Evolutionary conservation across 2,329 filamentous ascomycete species (phyloP), one percentile per base, ranked within the genome.

Genomic region (Tricladium varicosporioides): DNA sequence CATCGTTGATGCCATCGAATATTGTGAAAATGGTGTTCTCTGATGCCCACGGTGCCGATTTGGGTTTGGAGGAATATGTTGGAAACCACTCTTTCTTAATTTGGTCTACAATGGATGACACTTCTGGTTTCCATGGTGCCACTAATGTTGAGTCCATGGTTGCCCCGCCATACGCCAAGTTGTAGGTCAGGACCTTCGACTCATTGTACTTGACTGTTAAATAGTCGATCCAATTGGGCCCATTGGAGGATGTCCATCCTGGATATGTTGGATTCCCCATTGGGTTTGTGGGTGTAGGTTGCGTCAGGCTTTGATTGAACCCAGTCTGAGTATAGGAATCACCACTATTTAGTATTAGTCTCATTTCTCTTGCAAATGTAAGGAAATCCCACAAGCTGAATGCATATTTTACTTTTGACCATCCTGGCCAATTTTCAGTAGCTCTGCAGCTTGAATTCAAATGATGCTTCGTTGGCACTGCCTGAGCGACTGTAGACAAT

Each of bases 1-100:
- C 74, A 58, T 82, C 80, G 53, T 83, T 83, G 57, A 83, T 79
- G 1, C 80, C 80, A 19, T 83, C 81, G 73, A 80, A 83, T 49
- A 58, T 54, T 1, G 60, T 59, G 32, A 68, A 68, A 9, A 67
- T 53, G 0, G 62, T 62, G 19, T 68, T 58, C 2, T 55, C 40
- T 15, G 60, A 60, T 5, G 57, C 45, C 65, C 66, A 68, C 1
- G 59, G 51, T 10, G 63, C 61, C 22, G 57, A 27, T 54, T 62
- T 8, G 58, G 70, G 59, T 9, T 65, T 65, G 8, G 68, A 66
- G 2, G 66, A 70, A 56, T 77, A 77, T 2, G 67, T 69, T 8
- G 74, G 75, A 32, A 76, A 59, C 63, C 74, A 80, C 60, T 74
- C 70, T 0, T 71, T 66, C 57, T 74, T 71, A 27, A 76, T 63